Percentiles rank a stretch among this genome's conserved stretches.
These are phyloP conservation scores for Penicillium janthinellum DNA, from an alignment of 2,329 filamentous ascomycete species.

Conservation along the genomic window DNA sequence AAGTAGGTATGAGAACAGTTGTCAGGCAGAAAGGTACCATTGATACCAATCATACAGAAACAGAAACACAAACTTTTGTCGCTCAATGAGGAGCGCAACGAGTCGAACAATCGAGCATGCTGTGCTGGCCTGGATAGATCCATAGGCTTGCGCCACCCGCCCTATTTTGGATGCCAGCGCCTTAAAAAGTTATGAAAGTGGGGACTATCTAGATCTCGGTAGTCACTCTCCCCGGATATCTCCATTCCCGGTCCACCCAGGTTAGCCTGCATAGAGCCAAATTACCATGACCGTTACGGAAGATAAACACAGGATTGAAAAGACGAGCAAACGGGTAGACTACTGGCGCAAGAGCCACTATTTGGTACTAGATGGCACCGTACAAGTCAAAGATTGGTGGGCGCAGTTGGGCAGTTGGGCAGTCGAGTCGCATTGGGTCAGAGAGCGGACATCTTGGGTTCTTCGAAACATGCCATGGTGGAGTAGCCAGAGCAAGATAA, in stretches of 20 bases:
- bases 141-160: background rate
- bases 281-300: too few relatives aligned
- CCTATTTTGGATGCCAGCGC: background rate
- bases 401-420: background rate
- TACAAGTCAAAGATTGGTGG: background rate
- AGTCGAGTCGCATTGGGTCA: constrained; percentile 5
- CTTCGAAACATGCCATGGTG: constrained; percentile 23
- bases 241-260: background rate
- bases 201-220: background rate
- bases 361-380: background rate
- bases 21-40: too few relatives aligned
- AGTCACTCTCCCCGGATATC: background rate
- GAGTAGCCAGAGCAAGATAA: constrained; percentile 28
- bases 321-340: background rate
- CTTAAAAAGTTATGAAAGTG: background rate
- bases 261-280: background rate
- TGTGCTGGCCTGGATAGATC: background rate
- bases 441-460: background rate
- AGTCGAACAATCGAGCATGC: background rate
- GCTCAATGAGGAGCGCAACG: background rate
- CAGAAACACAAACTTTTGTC: background rate
- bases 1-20: too few relatives aligned
- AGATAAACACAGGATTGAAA: background rate
- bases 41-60: too few relatives aligned
- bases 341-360: background rate